Percentiles rank a stretch among this genome's conserved stretches.
phyloP scores from a whole-genome alignment of 768 basidiomycete genomes.

The Mrakia frigida region DNA sequence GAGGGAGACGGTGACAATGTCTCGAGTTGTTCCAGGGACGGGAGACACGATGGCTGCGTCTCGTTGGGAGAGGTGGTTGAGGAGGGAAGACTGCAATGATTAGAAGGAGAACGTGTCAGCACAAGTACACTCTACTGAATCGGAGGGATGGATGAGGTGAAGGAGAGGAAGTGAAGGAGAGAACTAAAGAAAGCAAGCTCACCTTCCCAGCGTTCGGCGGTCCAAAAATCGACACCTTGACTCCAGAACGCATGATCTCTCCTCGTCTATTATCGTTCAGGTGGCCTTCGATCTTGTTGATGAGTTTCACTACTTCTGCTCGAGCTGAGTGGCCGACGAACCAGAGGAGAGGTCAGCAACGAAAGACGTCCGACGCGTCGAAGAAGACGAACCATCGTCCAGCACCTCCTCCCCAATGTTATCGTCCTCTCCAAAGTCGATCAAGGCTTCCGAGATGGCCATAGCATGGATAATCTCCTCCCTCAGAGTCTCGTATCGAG shows the following conservation, averaged over 20 bases:
- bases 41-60: slow-evolving; percentile 86
- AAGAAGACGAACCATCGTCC: slow-evolving; percentile 54
- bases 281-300: slow-evolving; percentile 53
- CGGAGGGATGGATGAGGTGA: not conserved
- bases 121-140: no score
- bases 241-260: slow-evolving; percentile 75
- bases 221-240: slow-evolving; percentile 80
- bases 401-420: slow-evolving; percentile 78
- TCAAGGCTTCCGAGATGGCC: slow-evolving; percentile 76
- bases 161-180: not conserved
- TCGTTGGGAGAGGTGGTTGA: slow-evolving; percentile 52
- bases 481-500: slow-evolving; percentile 61
- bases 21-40: slow-evolving; percentile 82
- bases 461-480: slow-evolving; percentile 64
- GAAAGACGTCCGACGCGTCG: not conserved
- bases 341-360: not conserved
- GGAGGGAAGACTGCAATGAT: slow-evolving; percentile 24
- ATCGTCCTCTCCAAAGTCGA: slow-evolving; percentile 90
- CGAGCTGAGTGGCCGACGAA: slow-evolving; percentile 50
- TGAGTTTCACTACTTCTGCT: slow-evolving; percentile 52
- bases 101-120: not conserved
- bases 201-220: slow-evolving; percentile 95
- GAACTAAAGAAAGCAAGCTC: slow-evolving; percentile 48
- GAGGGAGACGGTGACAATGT: slow-evolving; percentile 74
- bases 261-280: slow-evolving; percentile 69